phyloP scores from a whole-genome alignment of 805 yeast genomes.

The Saccharomycopsis sp. region DNA sequence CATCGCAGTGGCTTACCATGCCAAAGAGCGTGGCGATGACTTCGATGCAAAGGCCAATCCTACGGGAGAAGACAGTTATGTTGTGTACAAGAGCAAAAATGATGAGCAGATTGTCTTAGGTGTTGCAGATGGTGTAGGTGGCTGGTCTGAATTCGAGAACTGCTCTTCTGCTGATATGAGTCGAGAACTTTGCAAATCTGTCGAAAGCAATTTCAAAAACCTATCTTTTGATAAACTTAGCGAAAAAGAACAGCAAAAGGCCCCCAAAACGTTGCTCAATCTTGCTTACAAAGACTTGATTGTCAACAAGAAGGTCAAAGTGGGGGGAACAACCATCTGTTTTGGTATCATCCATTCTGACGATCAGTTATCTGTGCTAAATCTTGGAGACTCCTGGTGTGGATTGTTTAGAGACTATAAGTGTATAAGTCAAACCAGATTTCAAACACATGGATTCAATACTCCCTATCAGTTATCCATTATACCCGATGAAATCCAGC shows the following conservation, averaged over 20 bases:
- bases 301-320: slow-evolving; percentile 55
- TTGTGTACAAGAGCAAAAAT: slow-evolving; percentile 37
- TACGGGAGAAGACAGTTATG: slow-evolving; percentile 73
- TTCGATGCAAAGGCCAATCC: slow-evolving; percentile 35
- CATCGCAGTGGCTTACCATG: slow-evolving; percentile 65
- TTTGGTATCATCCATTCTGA: slow-evolving; percentile 61
- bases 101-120: slow-evolving; percentile 51
- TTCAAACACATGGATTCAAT: slow-evolving; percentile 82
- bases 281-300: slow-evolving; percentile 50
- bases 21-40: slow-evolving; percentile 57
- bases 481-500: slow-evolving; percentile 57
- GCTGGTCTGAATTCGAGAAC: slow-evolving; percentile 89
- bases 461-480: slow-evolving; percentile 89
- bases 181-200: slow-evolving; percentile 61
- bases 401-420: slow-evolving; percentile 67
- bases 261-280: slow-evolving; percentile 45
- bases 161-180: slow-evolving; percentile 79
- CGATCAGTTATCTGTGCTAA: slow-evolving; percentile 56
- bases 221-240: slow-evolving; percentile 18
- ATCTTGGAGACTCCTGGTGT: slow-evolving; percentile 94
- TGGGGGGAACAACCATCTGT: slow-evolving; percentile 93
- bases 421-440: slow-evolving; percentile 57
- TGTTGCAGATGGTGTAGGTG: slow-evolving; percentile 95
- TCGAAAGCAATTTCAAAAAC: slow-evolving; percentile 36
- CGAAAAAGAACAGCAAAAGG: slow-evolving; percentile 14